Conservation (phyloP, 108 stramenopile genomes). For the Discostella stelligeroides region DNA sequence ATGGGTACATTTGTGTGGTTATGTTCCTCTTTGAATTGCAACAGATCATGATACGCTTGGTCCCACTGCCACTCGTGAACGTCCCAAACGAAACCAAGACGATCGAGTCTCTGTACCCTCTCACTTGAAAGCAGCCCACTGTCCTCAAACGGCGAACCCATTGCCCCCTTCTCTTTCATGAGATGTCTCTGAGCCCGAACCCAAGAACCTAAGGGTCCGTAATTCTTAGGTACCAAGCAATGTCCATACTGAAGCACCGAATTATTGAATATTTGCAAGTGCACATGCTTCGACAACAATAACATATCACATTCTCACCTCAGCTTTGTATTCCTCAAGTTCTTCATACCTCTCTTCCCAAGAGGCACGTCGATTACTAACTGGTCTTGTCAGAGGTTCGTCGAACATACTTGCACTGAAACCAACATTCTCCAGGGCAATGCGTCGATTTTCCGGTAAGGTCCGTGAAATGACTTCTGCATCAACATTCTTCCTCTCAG, state of each 20-base stretch:
- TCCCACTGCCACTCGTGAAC: slow-evolving; percentile 50
- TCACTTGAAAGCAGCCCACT: slow-evolving; percentile 27
- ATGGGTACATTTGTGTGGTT: slow-evolving; percentile 43
- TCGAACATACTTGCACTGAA: slow-evolving; percentile 38
- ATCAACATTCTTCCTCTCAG: neutral
- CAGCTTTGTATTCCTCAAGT: slow-evolving; percentile 23
- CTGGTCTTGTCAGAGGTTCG: slow-evolving; percentile 25
- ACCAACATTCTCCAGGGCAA: slow-evolving; percentile 39
- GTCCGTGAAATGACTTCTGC: slow-evolving; percentile 7
- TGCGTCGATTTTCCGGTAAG: slow-evolving; percentile 22
- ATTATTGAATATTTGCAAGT: neutral
- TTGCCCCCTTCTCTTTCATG: slow-evolving; percentile 40
- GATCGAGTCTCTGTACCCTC: slow-evolving; percentile 25
- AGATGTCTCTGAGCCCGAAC: slow-evolving; percentile 48
- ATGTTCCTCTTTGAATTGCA: slow-evolving; percentile 24
- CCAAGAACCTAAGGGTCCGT: slow-evolving; percentile 45
- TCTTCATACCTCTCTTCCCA: slow-evolving; percentile 58
- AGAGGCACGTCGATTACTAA: slow-evolving; percentile 26
- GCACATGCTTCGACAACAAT: neutral
- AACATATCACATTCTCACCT: slow-evolving; percentile 6
- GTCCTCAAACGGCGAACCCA: slow-evolving; percentile 25
- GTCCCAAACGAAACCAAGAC: slow-evolving; percentile 47
- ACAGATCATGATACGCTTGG: slow-evolving; percentile 42
- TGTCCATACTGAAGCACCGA: slow-evolving; percentile 20
- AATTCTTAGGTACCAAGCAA: slow-evolving; percentile 38